Conservation (phyloP, 2,329 filamentous ascomycete genomes). For the Botrytis squamosa region DNA sequence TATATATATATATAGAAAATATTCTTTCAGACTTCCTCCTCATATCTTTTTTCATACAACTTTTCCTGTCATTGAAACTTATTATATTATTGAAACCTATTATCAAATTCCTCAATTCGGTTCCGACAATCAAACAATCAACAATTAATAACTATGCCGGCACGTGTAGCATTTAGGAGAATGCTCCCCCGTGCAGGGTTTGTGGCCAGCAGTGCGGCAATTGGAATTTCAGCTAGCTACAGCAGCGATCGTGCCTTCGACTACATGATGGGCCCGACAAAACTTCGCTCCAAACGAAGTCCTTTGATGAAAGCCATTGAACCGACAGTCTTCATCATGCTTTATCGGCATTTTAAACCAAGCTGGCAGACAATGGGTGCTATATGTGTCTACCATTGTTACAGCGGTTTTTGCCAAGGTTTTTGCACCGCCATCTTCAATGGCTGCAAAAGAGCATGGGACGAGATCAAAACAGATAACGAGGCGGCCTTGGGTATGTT, state of each 20-base stretch:
- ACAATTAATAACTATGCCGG: background rate
- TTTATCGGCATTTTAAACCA: background rate
- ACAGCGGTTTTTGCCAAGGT: background rate
- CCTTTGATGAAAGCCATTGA: background rate
- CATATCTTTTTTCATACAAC: background rate
- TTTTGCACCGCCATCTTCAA: rapidly evolving
- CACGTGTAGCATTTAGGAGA: background rate
- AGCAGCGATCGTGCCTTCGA: background rate
- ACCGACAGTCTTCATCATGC: background rate
- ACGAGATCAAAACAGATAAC: background rate
- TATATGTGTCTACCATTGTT: rapidly evolving
- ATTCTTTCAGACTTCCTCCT: background rate
- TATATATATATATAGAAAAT: background rate
- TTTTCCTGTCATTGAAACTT: background rate
- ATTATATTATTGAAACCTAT: background rate
- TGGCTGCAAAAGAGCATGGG: background rate
- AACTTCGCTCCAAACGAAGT: background rate
- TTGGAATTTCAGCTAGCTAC: rapidly evolving
- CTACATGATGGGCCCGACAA: background rate
- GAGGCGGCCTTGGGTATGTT: background rate
- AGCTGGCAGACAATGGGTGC: background rate
- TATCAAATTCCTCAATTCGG: background rate
- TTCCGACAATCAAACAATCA: background rate
- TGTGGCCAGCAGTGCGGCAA: background rate
- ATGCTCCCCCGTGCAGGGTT: background rate